Evolutionary conservation across 805 yeast species (phyloP).

Genomic region (Millerozyma miso): DNA sequence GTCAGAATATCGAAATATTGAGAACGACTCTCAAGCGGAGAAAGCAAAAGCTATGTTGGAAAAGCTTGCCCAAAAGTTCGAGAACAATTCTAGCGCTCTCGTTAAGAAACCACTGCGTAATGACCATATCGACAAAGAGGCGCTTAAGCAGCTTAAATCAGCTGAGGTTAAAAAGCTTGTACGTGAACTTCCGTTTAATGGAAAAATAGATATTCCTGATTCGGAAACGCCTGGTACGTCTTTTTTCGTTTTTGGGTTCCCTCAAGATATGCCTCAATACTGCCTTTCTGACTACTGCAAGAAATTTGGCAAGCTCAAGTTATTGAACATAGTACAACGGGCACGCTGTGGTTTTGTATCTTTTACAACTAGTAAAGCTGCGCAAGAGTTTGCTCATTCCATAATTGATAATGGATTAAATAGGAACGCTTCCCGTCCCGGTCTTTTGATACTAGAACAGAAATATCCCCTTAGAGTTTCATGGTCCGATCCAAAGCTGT

Average conservation of each 20-base stretch:
- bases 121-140: conserved; percentile 1
- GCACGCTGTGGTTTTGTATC: conserved; percentile 63
- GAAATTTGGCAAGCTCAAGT: conserved; percentile 42
- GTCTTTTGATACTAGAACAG: conserved; percentile 26
- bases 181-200: conserved; percentile 65
- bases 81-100: conserved; percentile 3
- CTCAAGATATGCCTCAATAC: conserved; percentile 62
- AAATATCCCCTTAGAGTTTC: conserved; percentile 46
- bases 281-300: conserved; percentile 47
- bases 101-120: conserved; percentile 3
- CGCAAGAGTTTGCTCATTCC: conserved; percentile 39
- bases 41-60: conserved; percentile 49
- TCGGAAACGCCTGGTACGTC: conserved; percentile 43
- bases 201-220: conserved; percentile 41
- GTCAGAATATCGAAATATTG: conserved; percentile 41
- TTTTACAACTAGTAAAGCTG: conserved; percentile 46
- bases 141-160: conserved; percentile 13
- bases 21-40: conserved; percentile 13
- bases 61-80: conserved; percentile 39
- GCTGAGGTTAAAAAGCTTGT: conserved; percentile 50
- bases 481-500: conserved; percentile 48
- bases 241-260: conserved; percentile 73
- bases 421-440: conserved; percentile 24
- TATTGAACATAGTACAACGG: conserved; percentile 48
- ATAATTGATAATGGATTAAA: conserved; percentile 23